A percentile compares a stretch with the other conserved stretches of the same genome.
These are phyloP conservation scores for Pelagomonas calceolata DNA, from an alignment of 108 stramenopile genomes.

Conservation along the genomic window DNA sequence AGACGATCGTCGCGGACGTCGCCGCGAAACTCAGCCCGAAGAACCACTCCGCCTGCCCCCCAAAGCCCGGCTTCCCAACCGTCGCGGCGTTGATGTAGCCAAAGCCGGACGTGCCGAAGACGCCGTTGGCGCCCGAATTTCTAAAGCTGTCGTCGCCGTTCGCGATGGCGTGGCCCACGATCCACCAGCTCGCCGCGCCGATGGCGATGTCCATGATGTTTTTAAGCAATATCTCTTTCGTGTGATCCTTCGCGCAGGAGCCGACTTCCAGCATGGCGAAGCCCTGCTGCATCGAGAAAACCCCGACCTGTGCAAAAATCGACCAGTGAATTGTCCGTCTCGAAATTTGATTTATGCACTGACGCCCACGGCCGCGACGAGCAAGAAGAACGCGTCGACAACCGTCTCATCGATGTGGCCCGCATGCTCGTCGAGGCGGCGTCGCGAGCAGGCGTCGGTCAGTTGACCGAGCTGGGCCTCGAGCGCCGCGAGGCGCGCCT, in stretches of 20 bases:
- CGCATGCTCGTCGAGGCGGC: neutral
- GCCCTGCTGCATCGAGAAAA: slow-evolving; percentile 74
- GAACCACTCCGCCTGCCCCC: slow-evolving; percentile 23
- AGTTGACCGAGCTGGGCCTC: neutral
- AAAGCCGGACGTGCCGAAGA: slow-evolving; percentile 49
- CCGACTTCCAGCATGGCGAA: slow-evolving; percentile 73
- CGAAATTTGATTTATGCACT: neutral
- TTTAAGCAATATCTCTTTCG: slow-evolving; percentile 75
- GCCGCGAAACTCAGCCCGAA: slow-evolving; percentile 65
- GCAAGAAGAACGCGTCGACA: neutral
- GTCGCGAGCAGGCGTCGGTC: neutral
- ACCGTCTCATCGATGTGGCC: neutral
- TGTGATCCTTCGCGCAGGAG: slow-evolving; percentile 64
- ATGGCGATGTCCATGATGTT: slow-evolving; percentile 72
- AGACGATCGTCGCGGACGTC: slow-evolving; percentile 63
- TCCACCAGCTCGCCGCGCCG: slow-evolving; percentile 58
- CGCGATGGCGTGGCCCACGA: slow-evolving; percentile 63
- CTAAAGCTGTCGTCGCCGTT: slow-evolving; percentile 54
- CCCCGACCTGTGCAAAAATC: slow-evolving; percentile 46
- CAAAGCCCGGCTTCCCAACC: slow-evolving; percentile 30
- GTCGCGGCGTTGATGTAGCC: slow-evolving; percentile 10
- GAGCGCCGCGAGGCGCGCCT: neutral
- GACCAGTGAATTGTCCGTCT: slow-evolving; percentile 30
- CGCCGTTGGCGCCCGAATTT: slow-evolving; percentile 12
- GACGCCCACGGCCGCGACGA: no score